Evolutionary conservation across 306 rosid genomes (phyloP).

Genomic region (Senna siamea): DNA sequence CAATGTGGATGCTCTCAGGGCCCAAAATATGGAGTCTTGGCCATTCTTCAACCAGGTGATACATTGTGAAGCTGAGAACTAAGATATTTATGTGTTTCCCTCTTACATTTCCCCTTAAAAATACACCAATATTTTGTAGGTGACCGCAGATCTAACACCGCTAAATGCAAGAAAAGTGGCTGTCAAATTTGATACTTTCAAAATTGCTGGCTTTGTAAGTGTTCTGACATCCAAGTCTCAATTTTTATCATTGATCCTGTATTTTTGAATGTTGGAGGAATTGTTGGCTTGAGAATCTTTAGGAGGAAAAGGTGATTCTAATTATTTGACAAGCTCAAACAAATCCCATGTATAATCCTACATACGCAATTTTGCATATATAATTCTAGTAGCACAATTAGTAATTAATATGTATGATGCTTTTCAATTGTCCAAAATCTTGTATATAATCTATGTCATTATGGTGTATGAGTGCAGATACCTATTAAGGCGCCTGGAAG

Average conservation of each 20-base stretch:
- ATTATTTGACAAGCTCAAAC: slow-evolving; percentile 18
- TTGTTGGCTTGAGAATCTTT: slow-evolving; percentile 20
- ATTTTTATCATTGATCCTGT: slow-evolving; percentile 22
- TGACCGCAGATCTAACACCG: slow-evolving; percentile 89
- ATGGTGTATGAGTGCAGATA: slow-evolving; percentile 53
- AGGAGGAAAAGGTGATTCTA: slow-evolving; percentile 25
- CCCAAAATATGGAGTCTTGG: slow-evolving; percentile 92
- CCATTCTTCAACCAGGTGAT: slow-evolving; percentile 94
- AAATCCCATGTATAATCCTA: slow-evolving; percentile 9
- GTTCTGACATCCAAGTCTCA: slow-evolving; percentile 1
- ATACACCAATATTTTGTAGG: slow-evolving; percentile 53
- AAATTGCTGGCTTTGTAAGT: slow-evolving; percentile 85
- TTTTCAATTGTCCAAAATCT: slow-evolving; percentile 9
- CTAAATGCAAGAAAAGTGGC: slow-evolving; percentile 86
- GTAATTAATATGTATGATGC: slow-evolving; percentile 10
- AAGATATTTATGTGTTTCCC: slow-evolving; percentile 4
- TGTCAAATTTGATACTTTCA: slow-evolving; percentile 82
- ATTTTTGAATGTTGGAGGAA: slow-evolving; percentile 11
- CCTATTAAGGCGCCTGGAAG: slow-evolving; percentile 86
- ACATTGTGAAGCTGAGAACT: slow-evolving; percentile 26
- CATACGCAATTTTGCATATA: not conserved
- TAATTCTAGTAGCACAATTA: slow-evolving; percentile 3
- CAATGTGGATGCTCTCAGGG: slow-evolving; percentile 79
- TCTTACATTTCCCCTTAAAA: slow-evolving; percentile 5
- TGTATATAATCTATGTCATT: slow-evolving; percentile 2